Evolutionary conservation across 2,329 filamentous ascomycete species (phyloP).

Genomic region (Dryadomyces quercivorus): DNA sequence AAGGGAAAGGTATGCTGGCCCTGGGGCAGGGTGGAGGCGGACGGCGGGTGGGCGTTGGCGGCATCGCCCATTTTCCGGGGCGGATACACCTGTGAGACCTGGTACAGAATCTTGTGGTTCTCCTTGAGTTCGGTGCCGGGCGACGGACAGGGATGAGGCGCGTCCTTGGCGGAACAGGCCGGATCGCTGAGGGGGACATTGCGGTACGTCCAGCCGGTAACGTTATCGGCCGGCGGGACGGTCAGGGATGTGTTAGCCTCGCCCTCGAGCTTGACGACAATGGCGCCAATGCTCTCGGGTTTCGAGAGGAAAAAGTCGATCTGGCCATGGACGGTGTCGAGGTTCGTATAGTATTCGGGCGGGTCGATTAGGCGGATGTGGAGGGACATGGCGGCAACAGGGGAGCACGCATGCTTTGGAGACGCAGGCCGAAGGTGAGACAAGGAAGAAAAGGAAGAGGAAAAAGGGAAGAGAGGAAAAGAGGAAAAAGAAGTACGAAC

Average conservation of each 20-base stretch:
- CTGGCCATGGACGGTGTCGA: constrained; percentile 58
- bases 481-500: background rate
- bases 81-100: constrained; percentile 61
- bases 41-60: constrained; percentile 22
- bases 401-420: background rate
- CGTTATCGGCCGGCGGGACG: constrained; percentile 30
- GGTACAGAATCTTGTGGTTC: constrained; percentile 65
- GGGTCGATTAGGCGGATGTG: constrained; percentile 53
- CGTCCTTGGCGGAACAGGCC: background rate
- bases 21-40: constrained; percentile 39
- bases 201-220: constrained; percentile 7
- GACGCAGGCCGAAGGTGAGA: too few relatives aligned
- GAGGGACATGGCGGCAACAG: constrained; percentile 43
- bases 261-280: constrained; percentile 75
- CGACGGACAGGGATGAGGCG: constrained; percentile 3
- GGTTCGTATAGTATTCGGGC: constrained; percentile 66
- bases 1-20: constrained; percentile 70
- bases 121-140: constrained; percentile 36
- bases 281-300: constrained; percentile 57
- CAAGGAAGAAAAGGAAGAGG: background rate
- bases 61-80: constrained; percentile 27
- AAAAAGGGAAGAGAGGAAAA: too few relatives aligned
- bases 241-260: constrained; percentile 58
- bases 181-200: constrained; percentile 3
- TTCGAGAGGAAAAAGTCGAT: constrained; percentile 46